Evolutionary conservation across 345 rosid species (phyloP), one percentile per base, ranked within the genome.

Genomic region (Brassica incana): DNA sequence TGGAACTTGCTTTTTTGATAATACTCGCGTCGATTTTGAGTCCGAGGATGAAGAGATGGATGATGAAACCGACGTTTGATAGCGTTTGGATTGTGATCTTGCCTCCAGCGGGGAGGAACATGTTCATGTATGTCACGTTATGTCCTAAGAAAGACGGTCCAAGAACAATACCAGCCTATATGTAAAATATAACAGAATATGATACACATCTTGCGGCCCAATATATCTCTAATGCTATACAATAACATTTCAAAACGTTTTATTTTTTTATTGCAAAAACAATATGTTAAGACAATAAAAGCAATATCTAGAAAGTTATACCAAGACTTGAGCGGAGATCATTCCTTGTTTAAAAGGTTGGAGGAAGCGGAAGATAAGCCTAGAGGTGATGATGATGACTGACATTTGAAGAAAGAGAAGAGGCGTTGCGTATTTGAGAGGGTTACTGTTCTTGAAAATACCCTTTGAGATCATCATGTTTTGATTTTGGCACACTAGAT

Each of bases 241-340:
- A 59, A 58, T 5, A 58, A 32, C n/a, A 36, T 61, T 48, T 62
- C 38, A 70, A 48, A 14, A 61, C n/a, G 16, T 32, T 45, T 59
- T 76, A 2, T 40, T 36, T 36, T 40, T 36, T 36, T 36, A 36
- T 36, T 8, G 10, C 9, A 36, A 36, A 36, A 33, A 33, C 38
- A 33, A 33, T 33, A 33, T 5, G 38, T 33, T 33, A 0, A 33
- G 38, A 36, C 50, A 43, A 9, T 43, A 2, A 43, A 43, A 10
- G 65, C 16, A n/a, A 65, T 35, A 50, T 62, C 43, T 4, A n/a
- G 58, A 60, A 67, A 61, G 45, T 12, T 56, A 65, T 81, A 81
- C 84, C 79, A 82, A 67, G 50, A 82, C 79, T 78, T 82, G 85
- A 40, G 85, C 79, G 65, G 76, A 68, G 73, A 78, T 82, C 66